Base-by-base conservation (phyloP, 306 rosid species). In the Gynostemma pentaphyllum region DNA sequence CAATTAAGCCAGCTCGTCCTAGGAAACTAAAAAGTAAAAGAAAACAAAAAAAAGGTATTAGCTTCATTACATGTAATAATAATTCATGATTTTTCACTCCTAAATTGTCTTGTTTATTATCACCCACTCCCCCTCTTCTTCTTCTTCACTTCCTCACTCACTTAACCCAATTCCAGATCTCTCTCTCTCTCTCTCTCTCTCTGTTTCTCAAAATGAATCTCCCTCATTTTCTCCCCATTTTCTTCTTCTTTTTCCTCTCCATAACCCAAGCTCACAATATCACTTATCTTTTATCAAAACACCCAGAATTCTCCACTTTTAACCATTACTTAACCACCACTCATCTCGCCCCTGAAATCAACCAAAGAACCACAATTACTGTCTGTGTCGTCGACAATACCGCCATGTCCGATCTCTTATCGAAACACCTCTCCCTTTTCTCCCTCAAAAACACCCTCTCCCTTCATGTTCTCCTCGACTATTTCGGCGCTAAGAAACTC, bases 401-500 rank as follows among this genome's bases (percentile, higher is more conserved):
- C 76, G 98, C 95, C 64, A 88, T 92, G 95, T 10, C 53, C 46
- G 80, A 54, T 16, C 81, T 92, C 50, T 82, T 88, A 26, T 6
- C 74, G 1, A 84, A 81, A 12, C 75, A 75, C 37, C 87, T 75
- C 1, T 68, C 95, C 24, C 72, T 87, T 67, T 66, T 70, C 81
- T 72, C 95, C 29, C 6, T 86, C 14, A 92, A 92, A 51, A 88
- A 92, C 83, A 79, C 89, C 22, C 90, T 92, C 84, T 84, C 98
- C 46, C 89, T 92, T 52, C 98, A 92, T 70, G 75, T 92, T 36
- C 83, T 92, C 49, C 85, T 88, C 47, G 98, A 92, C 83, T 92
- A 84, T 78, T 92, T 86, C 50, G 90, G 84, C 14, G 94, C 98
- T 56, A 92, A 82, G 64, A 92, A 92, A 78, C 96, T 92, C 75